Percentiles rank a stretch among this genome's conserved stretches.
These are phyloP conservation scores for Euphorbia neoarborescens DNA, from an alignment of 441 rosid genomes.

Conservation along the genomic window DNA sequence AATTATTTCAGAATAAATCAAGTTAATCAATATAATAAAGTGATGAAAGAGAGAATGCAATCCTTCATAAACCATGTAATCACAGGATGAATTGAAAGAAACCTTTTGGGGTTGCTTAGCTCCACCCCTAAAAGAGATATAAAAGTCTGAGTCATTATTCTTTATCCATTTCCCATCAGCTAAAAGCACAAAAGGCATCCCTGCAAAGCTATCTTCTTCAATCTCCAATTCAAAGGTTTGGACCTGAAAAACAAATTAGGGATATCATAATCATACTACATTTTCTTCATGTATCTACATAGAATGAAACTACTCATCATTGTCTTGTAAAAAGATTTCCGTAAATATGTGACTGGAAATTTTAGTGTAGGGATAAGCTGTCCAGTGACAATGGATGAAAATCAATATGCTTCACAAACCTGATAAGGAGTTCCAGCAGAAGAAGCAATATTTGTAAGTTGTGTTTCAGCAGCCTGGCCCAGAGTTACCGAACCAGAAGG, in stretches of 20 bases:
- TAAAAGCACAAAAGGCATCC: conserved; percentile 87
- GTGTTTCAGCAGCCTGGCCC: conserved; percentile 57
- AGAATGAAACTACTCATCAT: not conserved
- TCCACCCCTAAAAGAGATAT: conserved; percentile 48
- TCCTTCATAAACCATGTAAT: not conserved
- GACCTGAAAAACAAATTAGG: conserved; percentile 42
- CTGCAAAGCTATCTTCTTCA: conserved; percentile 58
- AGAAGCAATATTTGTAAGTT: conserved; percentile 32
- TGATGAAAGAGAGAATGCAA: conserved; percentile 6
- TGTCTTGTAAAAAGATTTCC: not conserved
- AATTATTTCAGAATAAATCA: conserved; percentile 14
- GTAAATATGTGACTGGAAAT: not conserved
- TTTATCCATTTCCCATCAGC: conserved; percentile 79
- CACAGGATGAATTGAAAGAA: conserved; percentile 17
- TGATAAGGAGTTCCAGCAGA: conserved; percentile 46
- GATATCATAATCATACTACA: not conserved
- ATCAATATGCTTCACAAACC: conserved; percentile 37
- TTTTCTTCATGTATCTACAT: not conserved
- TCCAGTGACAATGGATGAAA: conserved; percentile 13
- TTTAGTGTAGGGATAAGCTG: conserved; percentile 16
- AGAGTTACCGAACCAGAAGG: conserved; percentile 70
- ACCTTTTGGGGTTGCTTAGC: conserved; percentile 63
- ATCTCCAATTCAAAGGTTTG: conserved; percentile 66
- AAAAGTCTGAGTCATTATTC: conserved; percentile 71
- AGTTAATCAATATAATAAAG: conserved; percentile 15